Percentiles rank a stretch among this genome's conserved stretches.
Evolutionary conservation across 306 rosid genomes (phyloP).

Genomic region (Trichosanthes truncata): DNA sequence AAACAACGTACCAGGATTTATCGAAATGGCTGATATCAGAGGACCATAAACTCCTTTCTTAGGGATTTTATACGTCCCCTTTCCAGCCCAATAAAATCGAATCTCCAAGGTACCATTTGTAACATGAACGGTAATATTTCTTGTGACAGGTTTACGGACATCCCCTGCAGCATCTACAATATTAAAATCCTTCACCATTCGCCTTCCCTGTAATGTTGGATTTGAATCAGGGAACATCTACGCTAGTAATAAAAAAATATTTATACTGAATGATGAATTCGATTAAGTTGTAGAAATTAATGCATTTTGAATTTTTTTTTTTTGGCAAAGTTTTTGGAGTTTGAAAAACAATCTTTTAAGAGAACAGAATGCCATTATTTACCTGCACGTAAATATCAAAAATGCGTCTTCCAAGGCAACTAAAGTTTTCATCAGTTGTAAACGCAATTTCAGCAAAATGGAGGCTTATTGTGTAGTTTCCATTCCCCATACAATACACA

Average conservation of each 20-base stretch:
- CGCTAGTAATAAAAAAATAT: not conserved
- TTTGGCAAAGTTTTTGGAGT: no score
- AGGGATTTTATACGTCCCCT: conserved; percentile 22
- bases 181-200: conserved; percentile 22
- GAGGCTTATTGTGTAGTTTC: conserved; percentile 50
- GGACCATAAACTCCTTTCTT: conserved; percentile 28
- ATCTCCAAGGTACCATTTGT: conserved; percentile 22
- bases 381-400: conserved; percentile 53
- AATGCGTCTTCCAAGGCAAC: conserved; percentile 42
- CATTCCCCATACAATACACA: conserved; percentile 50
- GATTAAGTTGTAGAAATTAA: not conserved
- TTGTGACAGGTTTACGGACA: not conserved
- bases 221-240: not conserved
- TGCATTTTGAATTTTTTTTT: no score
- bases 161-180: conserved; percentile 24
- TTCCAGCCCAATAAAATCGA: conserved; percentile 36
- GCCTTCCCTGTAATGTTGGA: conserved; percentile 18
- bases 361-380: not conserved
- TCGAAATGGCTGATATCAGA: conserved; percentile 34
- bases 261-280: not conserved
- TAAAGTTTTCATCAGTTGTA: conserved; percentile 20
- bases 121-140: not conserved
- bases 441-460: conserved; percentile 64
- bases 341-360: no score
- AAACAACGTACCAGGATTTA: conserved; percentile 8